Evolutionary conservation across 345 rosid genomes (phyloP), one percentile per base, ranked within the genome.

Genomic region (Pistacia atlantica): DNA sequence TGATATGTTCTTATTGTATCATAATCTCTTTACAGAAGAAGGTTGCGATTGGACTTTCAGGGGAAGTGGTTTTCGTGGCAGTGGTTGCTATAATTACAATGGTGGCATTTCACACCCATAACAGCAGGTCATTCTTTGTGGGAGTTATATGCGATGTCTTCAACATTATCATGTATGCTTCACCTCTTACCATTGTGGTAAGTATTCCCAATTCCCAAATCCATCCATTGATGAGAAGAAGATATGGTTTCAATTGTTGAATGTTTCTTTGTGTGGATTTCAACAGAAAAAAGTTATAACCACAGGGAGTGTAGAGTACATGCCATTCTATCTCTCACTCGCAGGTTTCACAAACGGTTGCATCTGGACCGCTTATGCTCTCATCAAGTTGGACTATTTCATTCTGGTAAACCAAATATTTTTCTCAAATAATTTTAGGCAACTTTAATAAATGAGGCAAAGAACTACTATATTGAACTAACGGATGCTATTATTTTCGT

Each of bases 231-330:
- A 1, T 8, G 31, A 58, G 20, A 58, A 20, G 62, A 5, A 18
- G 5, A 16, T 3, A 11, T 31, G 2, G 33, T 31, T 31, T 31
- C 33, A 31, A 31, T 13, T 10, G 5, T 14, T 8, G 18, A 31
- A 17, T 35, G 9, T 9, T 71, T 18, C 3, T 4, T 7, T 8
- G 12, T 71, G 4, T 56, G 37, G 48, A 57, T 55, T 13, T 42
- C 4, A 22, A 75, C 83, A 86, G 90, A 74, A 55, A 65, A 83
- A 83, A 68, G 92, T 86, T 54, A 79, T 82, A 16, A 75, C 13
- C 1, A 89, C 92, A 0, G 85, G 77, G 86, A 89, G 92, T 52
- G 90, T 89, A 49, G 78, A 89, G 71, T 86, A 69, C 75, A 89
- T 86, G 87, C 92, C 90, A 8, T 61, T 84, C 28, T 76, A 2